Percentiles rank a stretch among this genome's conserved stretches.
phyloP scores from a whole-genome alignment of 1,139 yeast genomes.

The Yamadazyma siamensis region DNA sequence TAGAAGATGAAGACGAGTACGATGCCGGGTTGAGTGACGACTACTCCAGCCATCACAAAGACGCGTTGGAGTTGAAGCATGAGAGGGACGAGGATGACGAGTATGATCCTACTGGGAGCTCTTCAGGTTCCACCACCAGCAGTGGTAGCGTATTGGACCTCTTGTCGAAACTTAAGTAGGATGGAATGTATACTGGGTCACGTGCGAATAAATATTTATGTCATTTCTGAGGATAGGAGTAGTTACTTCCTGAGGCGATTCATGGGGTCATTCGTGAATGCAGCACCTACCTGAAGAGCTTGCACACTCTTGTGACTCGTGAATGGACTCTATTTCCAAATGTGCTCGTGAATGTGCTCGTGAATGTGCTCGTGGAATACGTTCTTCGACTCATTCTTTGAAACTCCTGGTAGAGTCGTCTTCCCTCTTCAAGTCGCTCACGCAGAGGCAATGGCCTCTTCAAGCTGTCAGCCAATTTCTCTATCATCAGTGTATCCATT shows the following conservation, averaged over 20 bases:
- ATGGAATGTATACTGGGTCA: background rate
- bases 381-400: too few species aligned
- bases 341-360: too few species aligned
- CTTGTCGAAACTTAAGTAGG: slow-evolving; percentile 30
- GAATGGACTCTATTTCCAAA: too few species aligned
- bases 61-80: slow-evolving; percentile 29
- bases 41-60: slow-evolving; percentile 26
- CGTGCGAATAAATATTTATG: background rate
- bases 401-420: too few species aligned
- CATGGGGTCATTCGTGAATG: too few species aligned
- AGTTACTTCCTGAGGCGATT: too few species aligned
- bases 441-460: slow-evolving; percentile 9
- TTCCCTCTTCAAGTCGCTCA: slow-evolving; percentile 10
- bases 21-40: slow-evolving; percentile 18
- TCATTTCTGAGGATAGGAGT: too few species aligned
- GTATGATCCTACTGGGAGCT: slow-evolving; percentile 16
- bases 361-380: too few species aligned
- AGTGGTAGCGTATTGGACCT: slow-evolving; percentile 24
- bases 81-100: slow-evolving; percentile 14
- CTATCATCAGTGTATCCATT: slow-evolving; percentile 6
- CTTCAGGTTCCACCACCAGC: slow-evolving; percentile 5
- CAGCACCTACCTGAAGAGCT: too few species aligned
- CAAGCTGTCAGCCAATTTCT: slow-evolving; percentile 7
- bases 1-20: slow-evolving; percentile 16
- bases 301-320: too few species aligned